These are phyloP conservation scores for Oryza meridionalis DNA, from an alignment of 176 grass and related monocot genomes.

Conservation along the genomic window DNA sequence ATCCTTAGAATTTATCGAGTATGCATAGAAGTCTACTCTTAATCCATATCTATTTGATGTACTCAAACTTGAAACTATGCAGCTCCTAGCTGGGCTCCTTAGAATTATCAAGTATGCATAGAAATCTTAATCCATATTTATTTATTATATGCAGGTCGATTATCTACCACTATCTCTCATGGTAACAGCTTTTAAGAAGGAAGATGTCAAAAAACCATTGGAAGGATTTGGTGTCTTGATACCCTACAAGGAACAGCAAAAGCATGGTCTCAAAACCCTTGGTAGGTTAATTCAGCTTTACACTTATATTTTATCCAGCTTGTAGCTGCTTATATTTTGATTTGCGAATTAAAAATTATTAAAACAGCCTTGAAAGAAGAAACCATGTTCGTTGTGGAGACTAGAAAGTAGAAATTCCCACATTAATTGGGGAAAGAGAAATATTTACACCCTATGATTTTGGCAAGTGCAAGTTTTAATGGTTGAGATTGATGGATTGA, in stretches of 20 bases:
- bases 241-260: constrained; percentile 91
- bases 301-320: constrained; percentile 28
- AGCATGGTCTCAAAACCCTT: constrained; percentile 84
- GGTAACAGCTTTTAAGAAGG: constrained; percentile 92
- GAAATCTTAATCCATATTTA: constrained; percentile 17
- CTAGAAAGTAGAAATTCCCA: no score
- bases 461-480: no score
- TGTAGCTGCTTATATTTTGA: constrained; percentile 15
- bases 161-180: constrained; percentile 90
- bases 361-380: no score
- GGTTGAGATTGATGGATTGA: no score
- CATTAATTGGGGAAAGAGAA: no score
- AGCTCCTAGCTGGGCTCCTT: not conserved
- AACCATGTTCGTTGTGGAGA: no score
- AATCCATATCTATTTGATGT: not conserved
- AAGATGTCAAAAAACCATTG: constrained; percentile 81
- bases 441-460: no score
- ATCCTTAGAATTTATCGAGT: not conserved
- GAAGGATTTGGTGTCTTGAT: constrained; percentile 96
- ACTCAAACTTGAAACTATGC: not conserved
- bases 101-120: not conserved
- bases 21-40: not conserved
- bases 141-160: constrained; percentile 64
- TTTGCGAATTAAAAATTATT: not conserved
- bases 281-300: constrained; percentile 56